Conservation (phyloP, 1,284 basidiomycete genomes). For the Tylopilus microsporus region DNA sequence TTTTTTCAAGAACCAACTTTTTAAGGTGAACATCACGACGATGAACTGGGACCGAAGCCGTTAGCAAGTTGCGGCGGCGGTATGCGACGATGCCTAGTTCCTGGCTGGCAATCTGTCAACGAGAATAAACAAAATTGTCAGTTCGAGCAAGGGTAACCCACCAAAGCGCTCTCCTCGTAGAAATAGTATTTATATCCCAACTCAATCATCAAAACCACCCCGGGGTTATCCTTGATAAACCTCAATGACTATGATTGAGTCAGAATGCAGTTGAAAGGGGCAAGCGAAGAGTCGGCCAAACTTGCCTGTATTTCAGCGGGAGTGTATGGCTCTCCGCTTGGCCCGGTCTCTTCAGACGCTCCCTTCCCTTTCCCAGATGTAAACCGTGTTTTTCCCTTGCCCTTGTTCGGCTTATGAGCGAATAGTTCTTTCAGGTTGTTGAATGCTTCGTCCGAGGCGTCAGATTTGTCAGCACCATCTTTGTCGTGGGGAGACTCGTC, state of each 20-base stretch:
- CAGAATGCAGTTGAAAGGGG: not conserved
- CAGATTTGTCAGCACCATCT: constrained; percentile 30
- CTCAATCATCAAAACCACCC: constrained; percentile 79
- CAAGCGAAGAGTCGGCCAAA: not conserved
- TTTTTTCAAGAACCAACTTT: constrained; percentile 49
- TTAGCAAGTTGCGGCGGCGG: constrained; percentile 72
- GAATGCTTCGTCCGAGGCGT: constrained; percentile 47
- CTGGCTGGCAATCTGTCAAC: constrained; percentile 62
- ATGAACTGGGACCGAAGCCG: constrained; percentile 80
- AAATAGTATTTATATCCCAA: constrained; percentile 88
- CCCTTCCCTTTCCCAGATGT: constrained; percentile 33
- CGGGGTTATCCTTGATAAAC: constrained; percentile 70
- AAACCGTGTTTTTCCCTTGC: constrained; percentile 29
- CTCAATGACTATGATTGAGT: constrained; percentile 33
- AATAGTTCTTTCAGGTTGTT: constrained; percentile 46
- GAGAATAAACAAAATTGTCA: constrained; percentile 14
- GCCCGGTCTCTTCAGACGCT: constrained; percentile 57
- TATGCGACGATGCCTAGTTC: constrained; percentile 82
- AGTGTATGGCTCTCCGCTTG: constrained; percentile 76
- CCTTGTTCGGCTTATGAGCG: constrained; percentile 36
- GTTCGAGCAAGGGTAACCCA: constrained; percentile 9
- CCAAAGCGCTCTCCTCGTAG: constrained; percentile 83
- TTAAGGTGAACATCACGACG: constrained; percentile 83
- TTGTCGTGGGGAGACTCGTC: constrained; percentile 25
- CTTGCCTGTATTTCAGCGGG: constrained; percentile 77